Evolutionary conservation across 768 basidiomycete species (phyloP).

Genomic region (Pleurotus pulmonarius): DNA sequence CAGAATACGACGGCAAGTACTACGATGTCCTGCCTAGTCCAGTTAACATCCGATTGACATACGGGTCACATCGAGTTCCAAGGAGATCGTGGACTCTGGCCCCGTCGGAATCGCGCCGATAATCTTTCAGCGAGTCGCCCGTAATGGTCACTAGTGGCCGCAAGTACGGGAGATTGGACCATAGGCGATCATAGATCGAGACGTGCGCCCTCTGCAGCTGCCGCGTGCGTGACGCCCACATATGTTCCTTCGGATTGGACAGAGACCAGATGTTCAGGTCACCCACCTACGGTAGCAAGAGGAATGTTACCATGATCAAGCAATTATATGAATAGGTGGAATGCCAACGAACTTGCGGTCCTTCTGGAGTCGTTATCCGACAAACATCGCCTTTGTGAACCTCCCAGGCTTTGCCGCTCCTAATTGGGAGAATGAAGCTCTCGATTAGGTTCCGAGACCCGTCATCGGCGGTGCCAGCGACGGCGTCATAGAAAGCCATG

Average conservation of each 20-base stretch:
- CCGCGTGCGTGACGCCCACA: conserved; percentile 19
- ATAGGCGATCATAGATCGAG: conserved; percentile 19
- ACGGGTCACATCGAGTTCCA: conserved; percentile 21
- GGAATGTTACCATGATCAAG: neutral
- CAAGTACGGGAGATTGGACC: conserved; percentile 19
- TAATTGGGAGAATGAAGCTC: conserved; percentile 15
- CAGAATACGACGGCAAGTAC: neutral
- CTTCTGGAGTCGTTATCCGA: conserved; percentile 17
- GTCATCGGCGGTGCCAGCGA: conserved; percentile 1
- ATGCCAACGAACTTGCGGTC: conserved; percentile 14
- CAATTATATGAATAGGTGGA: neutral
- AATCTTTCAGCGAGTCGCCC: conserved; percentile 14
- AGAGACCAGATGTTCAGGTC: conserved; percentile 18
- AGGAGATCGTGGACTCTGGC: conserved; percentile 20
- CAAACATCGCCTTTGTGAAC: conserved; percentile 16
- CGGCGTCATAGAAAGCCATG: conserved; percentile 15
- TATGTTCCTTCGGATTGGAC: conserved; percentile 13
- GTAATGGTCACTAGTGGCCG: conserved; percentile 17
- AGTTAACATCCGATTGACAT: conserved; percentile 15
- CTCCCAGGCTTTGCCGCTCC: conserved; percentile 17
- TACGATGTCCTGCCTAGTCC: neutral
- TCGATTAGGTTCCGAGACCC: conserved; percentile 13
- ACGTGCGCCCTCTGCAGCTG: conserved; percentile 19
- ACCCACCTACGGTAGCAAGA: conserved; percentile 4
- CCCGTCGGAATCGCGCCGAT: conserved; percentile 16